Base-by-base conservation (phyloP, 768 basidiomycete species). In the Suillus ampliporus region DNA sequence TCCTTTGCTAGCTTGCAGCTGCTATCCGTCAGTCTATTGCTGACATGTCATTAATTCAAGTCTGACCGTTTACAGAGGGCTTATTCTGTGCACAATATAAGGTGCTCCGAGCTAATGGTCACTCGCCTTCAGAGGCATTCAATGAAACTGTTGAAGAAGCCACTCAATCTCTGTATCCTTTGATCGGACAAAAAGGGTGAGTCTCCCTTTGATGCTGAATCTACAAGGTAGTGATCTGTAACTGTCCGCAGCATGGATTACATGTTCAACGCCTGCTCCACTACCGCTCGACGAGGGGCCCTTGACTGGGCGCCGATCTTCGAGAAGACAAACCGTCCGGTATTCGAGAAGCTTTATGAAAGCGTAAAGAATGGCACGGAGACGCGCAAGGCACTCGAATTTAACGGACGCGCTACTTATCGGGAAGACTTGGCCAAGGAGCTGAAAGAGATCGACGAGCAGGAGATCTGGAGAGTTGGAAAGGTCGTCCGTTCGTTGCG, bases 131-230 rank as follows among this genome's bases (percentile, higher is more conserved):
- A 46, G 97, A 99, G 77, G 96, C 96, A 54, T 99, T 99, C 89
- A 99, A 99, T 79, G 97, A 99, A 85, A 99, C 97, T 63, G 97
- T 99, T 64, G 97, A 99, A 80, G 97, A 99, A 82, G 97, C 97
- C 19, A 99, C 97, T 46, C 96, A 99, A 76, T 97, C 95, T 41
- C 88, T 99, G 65, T 98, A 94, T 84, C 97, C 97, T 64, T 79
- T 99, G 77, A 95, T 99, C 71, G 97, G 97, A 68, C 85, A 90
- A 73, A 91, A 97, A 75, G 95, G 95, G 90, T 92, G 76, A 60
- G 87, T 74, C 19, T 41, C 57, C 21, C 8, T 57, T 31, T 47
- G 37, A 50, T 19, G 5, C 9, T 17, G 17, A 5, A 19, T 10
- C 28, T 17, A 28, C 26, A 5, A 50, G 2, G 17, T 17, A 28